A percentile compares a stretch with the other conserved stretches of the same genome.
These are phyloP conservation scores for Chrysopogon serrulatus DNA, from an alignment of 176 grass and related monocot species.

Conservation along the genomic window DNA sequence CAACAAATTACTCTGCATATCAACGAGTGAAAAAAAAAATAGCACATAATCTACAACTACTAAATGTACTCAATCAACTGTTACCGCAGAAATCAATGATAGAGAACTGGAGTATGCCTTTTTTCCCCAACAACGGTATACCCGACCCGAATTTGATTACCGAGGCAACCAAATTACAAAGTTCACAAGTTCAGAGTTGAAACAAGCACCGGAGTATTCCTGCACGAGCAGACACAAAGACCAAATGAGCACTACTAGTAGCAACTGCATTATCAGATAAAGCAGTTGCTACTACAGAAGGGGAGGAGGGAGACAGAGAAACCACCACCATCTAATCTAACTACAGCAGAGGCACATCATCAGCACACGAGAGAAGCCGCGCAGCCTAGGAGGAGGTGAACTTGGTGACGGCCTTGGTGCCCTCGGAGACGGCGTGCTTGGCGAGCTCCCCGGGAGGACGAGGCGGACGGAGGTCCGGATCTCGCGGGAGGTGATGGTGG, in stretches of 20 bases:
- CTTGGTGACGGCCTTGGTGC: constrained; percentile 64
- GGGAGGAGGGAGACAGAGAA: neutral
- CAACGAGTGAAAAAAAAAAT: neutral
- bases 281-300: neutral
- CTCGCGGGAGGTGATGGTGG: neutral
- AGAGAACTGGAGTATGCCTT: neutral
- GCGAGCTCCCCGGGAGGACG: constrained; percentile 58
- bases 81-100: neutral
- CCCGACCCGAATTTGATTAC: neutral
- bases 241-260: neutral
- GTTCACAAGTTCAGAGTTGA: neutral
- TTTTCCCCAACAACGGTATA: neutral
- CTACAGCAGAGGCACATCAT: neutral
- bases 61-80: neutral
- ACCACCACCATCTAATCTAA: neutral
- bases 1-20: neutral
- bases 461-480: constrained; percentile 23
- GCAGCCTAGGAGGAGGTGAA: constrained; percentile 43
- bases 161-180: neutral
- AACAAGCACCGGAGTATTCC: too few relatives aligned
- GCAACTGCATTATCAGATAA: neutral
- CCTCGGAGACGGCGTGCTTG: constrained; percentile 57
- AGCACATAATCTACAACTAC: neutral
- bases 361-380: neutral
- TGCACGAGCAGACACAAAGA: too few relatives aligned